A percentile compares a stretch with the other conserved stretches of the same genome.
Evolutionary conservation across 1,284 basidiomycete genomes (phyloP).

Genomic region (Apiotrichum sp.): DNA sequence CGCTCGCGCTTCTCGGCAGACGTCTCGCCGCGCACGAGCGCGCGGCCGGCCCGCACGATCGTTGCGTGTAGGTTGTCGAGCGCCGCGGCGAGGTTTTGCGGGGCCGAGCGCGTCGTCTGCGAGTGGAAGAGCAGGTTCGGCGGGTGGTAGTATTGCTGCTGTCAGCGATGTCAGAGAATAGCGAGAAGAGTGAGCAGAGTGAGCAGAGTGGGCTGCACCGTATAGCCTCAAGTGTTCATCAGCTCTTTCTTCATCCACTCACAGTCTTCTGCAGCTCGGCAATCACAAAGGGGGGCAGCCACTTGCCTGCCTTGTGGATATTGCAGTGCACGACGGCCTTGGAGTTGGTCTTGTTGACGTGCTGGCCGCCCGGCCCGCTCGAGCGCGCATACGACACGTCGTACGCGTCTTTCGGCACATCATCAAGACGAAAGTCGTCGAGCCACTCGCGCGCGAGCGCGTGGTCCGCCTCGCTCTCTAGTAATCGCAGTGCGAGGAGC

Average conservation of each 20-base stretch:
- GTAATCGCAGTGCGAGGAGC: slow-evolving; percentile 13
- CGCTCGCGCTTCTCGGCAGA: slow-evolving; percentile 29
- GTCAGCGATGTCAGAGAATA: neutral
- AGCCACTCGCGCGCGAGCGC: slow-evolving; percentile 31
- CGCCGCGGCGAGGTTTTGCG: slow-evolving; percentile 30
- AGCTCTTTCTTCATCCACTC: slow-evolving; percentile 11
- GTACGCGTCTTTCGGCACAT: slow-evolving; percentile 38
- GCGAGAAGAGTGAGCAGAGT: too few species aligned
- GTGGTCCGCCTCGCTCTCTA: slow-evolving; percentile 23
- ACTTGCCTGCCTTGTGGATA: slow-evolving; percentile 25
- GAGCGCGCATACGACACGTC: slow-evolving; percentile 36
- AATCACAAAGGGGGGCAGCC: slow-evolving; percentile 42
- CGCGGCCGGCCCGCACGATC: slow-evolving; percentile 24
- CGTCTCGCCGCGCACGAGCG: slow-evolving; percentile 34
- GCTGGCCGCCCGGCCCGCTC: slow-evolving; percentile 46
- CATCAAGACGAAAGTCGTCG: slow-evolving; percentile 27
- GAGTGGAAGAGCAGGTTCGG: slow-evolving; percentile 36
- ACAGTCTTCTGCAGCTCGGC: slow-evolving; percentile 32
- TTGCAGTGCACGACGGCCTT: slow-evolving; percentile 40
- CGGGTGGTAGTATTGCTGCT: slow-evolving; percentile 39
- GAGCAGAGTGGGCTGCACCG: neutral
- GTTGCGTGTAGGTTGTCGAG: slow-evolving; percentile 27
- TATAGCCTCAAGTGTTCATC: too few species aligned
- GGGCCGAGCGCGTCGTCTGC: slow-evolving; percentile 34
- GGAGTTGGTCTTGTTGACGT: slow-evolving; percentile 47